A percentile compares a stretch with the other conserved stretches of the same genome.
These are phyloP conservation scores for Geoglossum cookeanum DNA, from an alignment of 2,329 filamentous ascomycete genomes.

Conservation along the genomic window DNA sequence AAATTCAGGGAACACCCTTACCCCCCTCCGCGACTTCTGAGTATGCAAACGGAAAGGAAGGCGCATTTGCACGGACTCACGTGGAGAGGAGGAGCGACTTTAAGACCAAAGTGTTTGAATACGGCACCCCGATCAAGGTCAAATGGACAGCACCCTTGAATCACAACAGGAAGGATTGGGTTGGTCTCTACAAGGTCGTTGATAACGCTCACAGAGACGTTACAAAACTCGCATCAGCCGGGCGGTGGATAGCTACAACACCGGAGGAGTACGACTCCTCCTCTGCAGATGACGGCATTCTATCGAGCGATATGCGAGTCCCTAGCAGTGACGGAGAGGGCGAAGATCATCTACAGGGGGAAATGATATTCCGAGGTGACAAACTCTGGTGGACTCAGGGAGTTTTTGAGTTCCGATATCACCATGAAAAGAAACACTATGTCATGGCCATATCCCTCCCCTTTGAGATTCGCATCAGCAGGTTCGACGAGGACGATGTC, in stretches of 20 bases:
- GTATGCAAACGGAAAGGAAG: slow-evolving; percentile 52
- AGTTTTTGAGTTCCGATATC: slow-evolving; percentile 91
- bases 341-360: slow-evolving; percentile 48
- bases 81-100: slow-evolving; percentile 40
- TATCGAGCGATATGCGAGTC: slow-evolving; percentile 45
- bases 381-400: slow-evolving; percentile 96
- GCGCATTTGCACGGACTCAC: slow-evolving; percentile 46
- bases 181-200: slow-evolving; percentile 87
- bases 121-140: slow-evolving; percentile 75
- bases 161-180: slow-evolving; percentile 84
- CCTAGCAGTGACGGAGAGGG: slow-evolving; percentile 30
- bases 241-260: slow-evolving; percentile 74
- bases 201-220: slow-evolving; percentile 76
- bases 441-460: slow-evolving; percentile 88
- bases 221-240: slow-evolving; percentile 68
- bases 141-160: slow-evolving; percentile 77
- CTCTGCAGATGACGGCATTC: slow-evolving; percentile 56
- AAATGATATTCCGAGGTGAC: slow-evolving; percentile 76
- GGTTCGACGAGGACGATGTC: slow-evolving; percentile 57
- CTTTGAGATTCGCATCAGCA: slow-evolving; percentile 72
- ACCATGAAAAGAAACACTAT: slow-evolving; percentile 80
- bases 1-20: slow-evolving; percentile 47
- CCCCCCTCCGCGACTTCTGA: slow-evolving; percentile 33
- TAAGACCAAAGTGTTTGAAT: slow-evolving; percentile 65
- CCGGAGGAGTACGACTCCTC: slow-evolving; percentile 56